Evolutionary conservation across 495 filamentous ascomycete species (phyloP).

Genomic region (Staphylotrichum tortipilum): DNA sequence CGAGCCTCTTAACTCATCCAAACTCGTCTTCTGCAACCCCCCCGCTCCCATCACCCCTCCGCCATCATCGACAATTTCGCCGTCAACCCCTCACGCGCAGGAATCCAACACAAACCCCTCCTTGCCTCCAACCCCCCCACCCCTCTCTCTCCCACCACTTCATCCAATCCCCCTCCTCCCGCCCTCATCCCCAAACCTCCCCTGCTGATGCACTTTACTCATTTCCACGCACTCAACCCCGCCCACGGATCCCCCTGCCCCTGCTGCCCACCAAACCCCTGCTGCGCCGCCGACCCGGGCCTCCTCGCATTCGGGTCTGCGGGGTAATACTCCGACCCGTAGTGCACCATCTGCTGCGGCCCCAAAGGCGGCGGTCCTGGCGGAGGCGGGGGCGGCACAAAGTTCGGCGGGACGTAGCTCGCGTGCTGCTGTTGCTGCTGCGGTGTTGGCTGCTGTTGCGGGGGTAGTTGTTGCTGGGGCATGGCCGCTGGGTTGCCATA

Average conservation of each 20-base stretch:
- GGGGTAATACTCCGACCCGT: constrained; percentile 31
- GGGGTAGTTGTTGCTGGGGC: constrained; percentile 13
- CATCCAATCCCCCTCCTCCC: no score
- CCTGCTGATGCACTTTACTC: constrained; percentile 12
- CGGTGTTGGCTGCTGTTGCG: constrained; percentile 13
- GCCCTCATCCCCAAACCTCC: neutral
- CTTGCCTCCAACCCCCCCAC: no score
- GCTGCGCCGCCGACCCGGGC: constrained; percentile 16
- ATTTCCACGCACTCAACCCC: constrained; percentile 81
- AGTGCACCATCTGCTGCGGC: constrained; percentile 56
- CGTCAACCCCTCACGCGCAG: no score
- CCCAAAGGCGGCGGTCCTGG: constrained; percentile 69
- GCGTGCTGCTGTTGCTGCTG: constrained; percentile 22
- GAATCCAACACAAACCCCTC: no score
- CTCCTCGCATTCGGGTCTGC: constrained; percentile 12
- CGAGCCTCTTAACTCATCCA: no score
- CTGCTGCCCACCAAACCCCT: constrained; percentile 32
- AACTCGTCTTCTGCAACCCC: no score
- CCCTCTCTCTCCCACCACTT: no score
- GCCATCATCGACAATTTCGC: no score
- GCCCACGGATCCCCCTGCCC: constrained; percentile 69
- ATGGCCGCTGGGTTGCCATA: constrained; percentile 39
- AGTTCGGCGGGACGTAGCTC: constrained; percentile 62
- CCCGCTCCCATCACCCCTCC: no score
- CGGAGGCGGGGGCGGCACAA: constrained; percentile 85